A percentile compares a stretch with the other conserved stretches of the same genome.
Evolutionary conservation across 352 stramenopile species (phyloP).

Genomic region (Phytophthora melonis): DNA sequence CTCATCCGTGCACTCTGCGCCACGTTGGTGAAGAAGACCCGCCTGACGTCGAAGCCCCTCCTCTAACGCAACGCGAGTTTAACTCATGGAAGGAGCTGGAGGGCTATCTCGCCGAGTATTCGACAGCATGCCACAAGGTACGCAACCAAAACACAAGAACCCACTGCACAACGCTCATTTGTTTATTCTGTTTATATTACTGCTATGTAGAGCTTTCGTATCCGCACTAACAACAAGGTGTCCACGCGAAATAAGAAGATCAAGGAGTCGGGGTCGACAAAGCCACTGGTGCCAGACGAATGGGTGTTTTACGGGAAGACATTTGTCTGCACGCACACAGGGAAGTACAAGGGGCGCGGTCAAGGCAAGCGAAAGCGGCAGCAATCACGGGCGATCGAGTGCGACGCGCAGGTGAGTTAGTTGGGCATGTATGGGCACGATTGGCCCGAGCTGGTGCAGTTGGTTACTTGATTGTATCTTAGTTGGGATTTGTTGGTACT

Average conservation of each 20-base stretch:
- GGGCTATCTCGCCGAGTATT: neutral
- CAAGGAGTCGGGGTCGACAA: neutral
- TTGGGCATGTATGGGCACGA: conserved; percentile 6
- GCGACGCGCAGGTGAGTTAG: conserved; percentile 10
- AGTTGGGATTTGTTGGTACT: neutral
- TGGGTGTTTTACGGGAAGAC: conserved; percentile 25
- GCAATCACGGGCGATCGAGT: conserved; percentile 7
- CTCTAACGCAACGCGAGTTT: neutral
- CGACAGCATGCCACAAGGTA: conserved; percentile 13
- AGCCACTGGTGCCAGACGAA: neutral
- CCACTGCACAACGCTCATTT: neutral
- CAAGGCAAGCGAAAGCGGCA: conserved; percentile 20
- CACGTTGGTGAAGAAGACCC: neutral
- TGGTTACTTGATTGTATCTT: neutral
- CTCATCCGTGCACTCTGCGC: neutral
- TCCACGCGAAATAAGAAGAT: conserved; percentile 13
- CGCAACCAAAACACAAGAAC: neutral
- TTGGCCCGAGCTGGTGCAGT: neutral
- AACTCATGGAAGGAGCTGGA: conserved; percentile 7
- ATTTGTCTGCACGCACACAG: conserved; percentile 21
- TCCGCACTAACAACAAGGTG: conserved; percentile 20
- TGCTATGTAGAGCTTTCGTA: conserved; percentile 1
- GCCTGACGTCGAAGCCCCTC: neutral
- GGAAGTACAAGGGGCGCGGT: conserved; percentile 12
- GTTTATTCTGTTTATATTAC: neutral